Base-by-base conservation (phyloP, 495 filamentous ascomycete genomes). In the Hypoxylon intermedium region DNA sequence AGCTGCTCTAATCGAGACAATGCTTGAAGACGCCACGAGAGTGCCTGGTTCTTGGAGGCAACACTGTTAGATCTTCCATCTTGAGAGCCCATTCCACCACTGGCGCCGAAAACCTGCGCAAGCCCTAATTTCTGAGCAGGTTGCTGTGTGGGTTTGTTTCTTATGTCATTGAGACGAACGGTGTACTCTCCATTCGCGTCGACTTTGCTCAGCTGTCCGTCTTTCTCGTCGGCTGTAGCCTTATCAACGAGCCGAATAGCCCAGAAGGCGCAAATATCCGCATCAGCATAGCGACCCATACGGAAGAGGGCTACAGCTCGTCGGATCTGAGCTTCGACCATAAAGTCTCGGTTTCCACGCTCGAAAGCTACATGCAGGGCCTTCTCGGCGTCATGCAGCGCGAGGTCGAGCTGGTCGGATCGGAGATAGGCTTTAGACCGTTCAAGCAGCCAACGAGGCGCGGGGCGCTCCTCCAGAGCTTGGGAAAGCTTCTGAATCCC, bases 351-450 rank as follows among this genome's bases (percentile, higher is more conserved):
- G 64, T 89, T 92, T 0, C 82, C 89, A 16, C 94, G 89, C 43
- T 89, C 82, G 15, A 75, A 74, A 3, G 92, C 91, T 5, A 86
- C 76, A 1, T 82, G 67, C 9, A 95, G 81, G 0, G 90, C 94
- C 19, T 84, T 75, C 63, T 97, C 92, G 26, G 92, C 89, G 77
- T 98, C 94, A 13, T 72, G 74, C 7, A 98, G 84, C 0, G 94
- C 89, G 0, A 84, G 74, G 2, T 77, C 72, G 36, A 71, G 68
- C 44, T 67, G 63, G 33, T 79, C 74, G 11, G 75, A 69, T 50
- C 93, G 88, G 6, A 90, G 83, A 67, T 91, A 88, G 21, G 92
- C 92, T 9, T 87, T 93, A 1, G 91, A 89, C 20, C 95, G 91
- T 70, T 94, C 88, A 58, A 96, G 85, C 59, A 94, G 89, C 83